Percentiles rank a stretch among this genome's conserved stretches.
These are phyloP conservation scores for Oryza meyeriana DNA, from an alignment of 176 grass and related monocot species.

Conservation along the genomic window DNA sequence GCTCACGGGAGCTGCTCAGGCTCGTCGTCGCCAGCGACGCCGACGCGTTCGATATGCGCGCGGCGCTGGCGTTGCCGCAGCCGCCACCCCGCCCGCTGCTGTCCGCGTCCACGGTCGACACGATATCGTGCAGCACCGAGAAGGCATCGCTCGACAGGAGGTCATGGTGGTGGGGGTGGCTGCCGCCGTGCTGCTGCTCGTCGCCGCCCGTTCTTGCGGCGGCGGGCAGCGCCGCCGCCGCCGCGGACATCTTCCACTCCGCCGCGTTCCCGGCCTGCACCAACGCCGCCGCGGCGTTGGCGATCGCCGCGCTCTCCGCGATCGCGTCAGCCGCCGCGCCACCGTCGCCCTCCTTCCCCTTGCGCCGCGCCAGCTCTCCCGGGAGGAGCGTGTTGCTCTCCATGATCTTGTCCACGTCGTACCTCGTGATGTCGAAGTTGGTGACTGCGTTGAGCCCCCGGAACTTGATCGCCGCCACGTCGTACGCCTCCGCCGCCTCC, in stretches of 20 bases:
- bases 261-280: conserved; percentile 17
- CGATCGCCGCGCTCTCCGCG: background rate
- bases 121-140: conserved; percentile 38
- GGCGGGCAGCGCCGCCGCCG: too few species aligned
- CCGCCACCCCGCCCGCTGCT: background rate
- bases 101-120: conserved; percentile 17
- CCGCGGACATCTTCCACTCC: conserved; percentile 3
- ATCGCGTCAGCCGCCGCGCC: background rate
- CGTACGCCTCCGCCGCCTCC: conserved; percentile 95
- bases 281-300: background rate
- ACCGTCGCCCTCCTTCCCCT: background rate
- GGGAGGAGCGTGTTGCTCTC: conserved; percentile 78
- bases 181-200: background rate
- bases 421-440: conserved; percentile 88
- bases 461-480: conserved; percentile 97
- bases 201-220: background rate
- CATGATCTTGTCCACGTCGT: conserved; percentile 93
- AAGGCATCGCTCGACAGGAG: conserved; percentile 35
- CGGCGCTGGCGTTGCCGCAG: background rate
- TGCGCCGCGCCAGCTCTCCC: conserved; percentile 55
- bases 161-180: conserved; percentile 27
- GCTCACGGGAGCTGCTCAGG: conserved; percentile 58
- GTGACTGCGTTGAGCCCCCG: conserved; percentile 92
- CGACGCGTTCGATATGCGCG: conserved; percentile 42
- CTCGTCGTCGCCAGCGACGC: conserved; percentile 27